These are phyloP conservation scores for Nigrospora osmanthi DNA, from an alignment of 2,329 filamentous ascomycete species.

Conservation along the genomic window DNA sequence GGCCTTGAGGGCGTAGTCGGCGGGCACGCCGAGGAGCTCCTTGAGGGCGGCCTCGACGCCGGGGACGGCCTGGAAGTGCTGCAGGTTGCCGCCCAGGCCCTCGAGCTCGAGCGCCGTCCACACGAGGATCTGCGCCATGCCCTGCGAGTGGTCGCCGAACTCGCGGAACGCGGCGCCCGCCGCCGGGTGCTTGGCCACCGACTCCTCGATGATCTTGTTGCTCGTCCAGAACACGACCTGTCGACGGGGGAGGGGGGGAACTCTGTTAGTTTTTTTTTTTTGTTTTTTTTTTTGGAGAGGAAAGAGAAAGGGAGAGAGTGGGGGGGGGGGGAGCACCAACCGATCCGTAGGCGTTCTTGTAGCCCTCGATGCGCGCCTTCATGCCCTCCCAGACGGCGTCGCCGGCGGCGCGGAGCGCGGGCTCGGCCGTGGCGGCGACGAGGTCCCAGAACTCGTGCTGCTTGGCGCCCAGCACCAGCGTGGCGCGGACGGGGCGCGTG, in stretches of 20 bases:
- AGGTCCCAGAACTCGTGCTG: slow-evolving; percentile 14
- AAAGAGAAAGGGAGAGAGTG: neutral
- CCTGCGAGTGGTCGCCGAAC: slow-evolving; percentile 10
- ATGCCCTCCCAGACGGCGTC: slow-evolving; percentile 11
- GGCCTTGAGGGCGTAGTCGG: slow-evolving; percentile 11
- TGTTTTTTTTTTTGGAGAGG: neutral
- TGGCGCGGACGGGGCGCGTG: slow-evolving; percentile 13
- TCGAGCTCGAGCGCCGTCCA: slow-evolving; percentile 16
- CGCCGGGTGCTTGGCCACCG: slow-evolving; percentile 8
- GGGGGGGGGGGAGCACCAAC: slow-evolving; percentile 7
- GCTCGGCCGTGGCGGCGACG: slow-evolving; percentile 9
- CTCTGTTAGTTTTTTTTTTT: neutral
- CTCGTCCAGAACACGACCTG: slow-evolving; percentile 17
- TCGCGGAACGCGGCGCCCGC: slow-evolving; percentile 10
- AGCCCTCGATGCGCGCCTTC: slow-evolving; percentile 7
- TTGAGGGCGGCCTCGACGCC: slow-evolving; percentile 12
- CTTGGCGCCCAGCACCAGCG: slow-evolving; percentile 12
- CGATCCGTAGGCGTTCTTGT: slow-evolving; percentile 14
- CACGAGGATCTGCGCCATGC: slow-evolving; percentile 13
- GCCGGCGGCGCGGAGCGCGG: slow-evolving; percentile 8
- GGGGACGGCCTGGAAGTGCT: slow-evolving; percentile 14
- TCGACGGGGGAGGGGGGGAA: neutral
- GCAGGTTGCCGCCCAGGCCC: slow-evolving; percentile 15
- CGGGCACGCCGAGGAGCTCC: slow-evolving; percentile 10
- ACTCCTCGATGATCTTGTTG: slow-evolving; percentile 8